Evolutionary conservation across 1,139 yeast species (phyloP), one percentile per base, ranked within the genome.

Genomic region (Taphrina sp.): DNA sequence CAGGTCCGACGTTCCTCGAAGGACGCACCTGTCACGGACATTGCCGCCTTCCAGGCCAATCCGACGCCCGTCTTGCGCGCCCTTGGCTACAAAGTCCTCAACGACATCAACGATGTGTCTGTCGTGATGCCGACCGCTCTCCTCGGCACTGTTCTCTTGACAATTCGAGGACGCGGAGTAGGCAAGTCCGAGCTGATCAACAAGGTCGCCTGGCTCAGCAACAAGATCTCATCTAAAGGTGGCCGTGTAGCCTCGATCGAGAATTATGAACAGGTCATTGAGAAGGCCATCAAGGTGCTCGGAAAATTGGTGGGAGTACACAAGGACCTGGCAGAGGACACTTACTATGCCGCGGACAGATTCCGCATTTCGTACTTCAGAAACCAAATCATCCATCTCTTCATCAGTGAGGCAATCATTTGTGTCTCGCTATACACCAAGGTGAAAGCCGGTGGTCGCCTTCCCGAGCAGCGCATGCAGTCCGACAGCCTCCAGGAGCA

Each of bases 101-200:
- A 67, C 23, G 76, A 73, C 52, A 72, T 73, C 61, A 73, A 73
- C 63, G 61, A 61, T 17, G 72, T 69, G 1, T 71, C 76, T 1
- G 74, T 73, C 12, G 70, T 73, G 36, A 73, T 73, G 76, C 76
- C 76, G 3, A 72, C 76, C 2, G 71, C 75, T 1, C 65, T 73
- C 29, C 69, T 73, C 10, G 76, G 76, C 19, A 68, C 76, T 0
- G 72, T 72, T 26, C 64, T 73, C 26, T 64, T 73, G 35, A 73
- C 76, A 2, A 64, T 70, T 34, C 64, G 71, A 5, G 71, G 70
- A 28, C 66, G 73, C 3, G 76, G 76, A 2, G 68, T 72, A 24
- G 67, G 72, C 49, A 65, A 65, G 41, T 62, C 65, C 14, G 70
- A 70, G 43, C 63, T 73, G 23, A 64, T 66, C 19, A 63, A 67